Base-by-base conservation (phyloP, 305 asterid genomes). In the Fraxinus platypoda region DNA sequence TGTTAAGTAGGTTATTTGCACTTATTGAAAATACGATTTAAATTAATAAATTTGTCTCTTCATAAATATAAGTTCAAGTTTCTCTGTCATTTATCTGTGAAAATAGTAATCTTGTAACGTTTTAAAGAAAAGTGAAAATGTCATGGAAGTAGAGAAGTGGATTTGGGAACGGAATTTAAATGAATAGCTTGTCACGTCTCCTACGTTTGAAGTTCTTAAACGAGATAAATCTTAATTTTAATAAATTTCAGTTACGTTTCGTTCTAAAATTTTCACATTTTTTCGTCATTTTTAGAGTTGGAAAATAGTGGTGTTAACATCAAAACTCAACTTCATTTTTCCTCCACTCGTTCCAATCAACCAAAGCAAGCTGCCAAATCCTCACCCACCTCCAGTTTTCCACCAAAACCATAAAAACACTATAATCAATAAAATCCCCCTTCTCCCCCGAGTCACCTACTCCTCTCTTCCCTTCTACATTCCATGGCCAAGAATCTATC, bases 331-430 rank as follows among this genome's bases (percentile, higher is more conserved):
- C 87, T 76, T 80, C 33, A 82, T 4, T 64, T 84, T 80, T 70
- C 90, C 84, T 87, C 97, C 94, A 92, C 92, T 84, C 92, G 6
- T 91, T 90, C 80, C 79, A 17, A 72, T 85, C 82, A 34, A 81
- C 81, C 85, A 84, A 78, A 80, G 43, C 84, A 74, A 80, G 66
- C 87, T 57, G 28, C 90, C 91, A 82, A 87, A 85, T 85, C 88
- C 78, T 64, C 82, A 82, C 70, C 79, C 83, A 78, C 81, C 80
- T 57, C 46, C 77, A 37, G 82, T 74, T 84, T 78, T 81, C 80
- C 82, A 77, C 87, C 85, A 85, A 85, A 80, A 54, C 25, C 76
- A 76, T 25, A 8, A 9, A 38, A 35, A 19, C 70, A 46, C 13
- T 38, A 64, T 62, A 80, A 80, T 79, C 73, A 72, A 81, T 71